These are phyloP conservation scores for Colletotrichum gigasporum DNA, from an alignment of 2,329 filamentous ascomycete genomes.

Conservation along the genomic window DNA sequence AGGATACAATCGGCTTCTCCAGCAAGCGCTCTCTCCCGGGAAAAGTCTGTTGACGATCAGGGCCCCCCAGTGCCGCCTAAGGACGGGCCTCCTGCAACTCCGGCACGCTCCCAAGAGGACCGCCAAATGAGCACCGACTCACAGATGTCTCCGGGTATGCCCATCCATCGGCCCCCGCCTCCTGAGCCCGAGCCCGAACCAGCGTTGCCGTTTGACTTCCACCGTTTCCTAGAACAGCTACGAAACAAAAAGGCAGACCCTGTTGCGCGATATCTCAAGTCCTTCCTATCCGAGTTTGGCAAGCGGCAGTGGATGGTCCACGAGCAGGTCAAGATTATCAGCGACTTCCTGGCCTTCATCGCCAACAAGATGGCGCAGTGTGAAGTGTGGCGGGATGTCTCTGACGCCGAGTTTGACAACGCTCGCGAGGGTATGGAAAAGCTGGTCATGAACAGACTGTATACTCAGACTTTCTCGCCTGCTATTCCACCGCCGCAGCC, in stretches of 20 bases:
- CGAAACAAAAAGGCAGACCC: constrained; percentile 98
- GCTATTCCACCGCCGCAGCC: constrained; percentile 86
- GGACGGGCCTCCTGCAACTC: constrained; percentile 57
- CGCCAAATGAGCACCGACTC: constrained; percentile 42
- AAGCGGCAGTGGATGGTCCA: constrained; percentile 99
- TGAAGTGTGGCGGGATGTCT: constrained; percentile 95
- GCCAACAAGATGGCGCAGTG: constrained; percentile 98
- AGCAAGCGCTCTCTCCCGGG: constrained; percentile 46
- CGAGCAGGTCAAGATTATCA: constrained; percentile 98
- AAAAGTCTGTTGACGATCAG: constrained; percentile 52
- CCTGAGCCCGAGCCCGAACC: constrained; percentile 84
- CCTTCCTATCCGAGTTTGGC: constrained; percentile 92
- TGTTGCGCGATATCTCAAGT: constrained; percentile 93
- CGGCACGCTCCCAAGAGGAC: constrained; percentile 49
- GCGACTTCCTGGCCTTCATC: constrained; percentile 96
- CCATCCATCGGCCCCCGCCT: constrained; percentile 71
- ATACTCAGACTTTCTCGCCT: constrained; percentile 95
- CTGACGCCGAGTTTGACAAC: constrained; percentile 97
- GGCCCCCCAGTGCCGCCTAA: constrained; percentile 70
- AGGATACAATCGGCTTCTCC: constrained; percentile 48
- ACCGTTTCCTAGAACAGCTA: constrained; percentile 94
- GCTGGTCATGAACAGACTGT: constrained; percentile 97
- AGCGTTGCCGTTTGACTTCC: constrained; percentile 92
- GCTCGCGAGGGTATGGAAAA: constrained; percentile 99
- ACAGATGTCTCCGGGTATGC: constrained; percentile 57